Evolutionary conservation across 176 grass and related monocot genomes (phyloP).

Genomic region (Dactylis glomerata): DNA sequence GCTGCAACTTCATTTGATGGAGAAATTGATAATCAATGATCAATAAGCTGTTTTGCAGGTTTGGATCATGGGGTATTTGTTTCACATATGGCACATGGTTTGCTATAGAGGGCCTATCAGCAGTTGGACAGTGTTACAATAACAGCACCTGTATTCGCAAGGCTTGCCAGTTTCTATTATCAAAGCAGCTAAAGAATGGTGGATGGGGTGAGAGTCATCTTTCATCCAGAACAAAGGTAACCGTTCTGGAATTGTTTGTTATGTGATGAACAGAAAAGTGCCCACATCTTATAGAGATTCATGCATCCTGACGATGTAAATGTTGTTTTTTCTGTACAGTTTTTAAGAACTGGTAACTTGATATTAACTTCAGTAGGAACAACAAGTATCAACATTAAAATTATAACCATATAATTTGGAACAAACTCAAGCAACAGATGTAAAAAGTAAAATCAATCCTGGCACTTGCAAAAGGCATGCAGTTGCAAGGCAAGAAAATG

Average conservation of each 20-base stretch:
- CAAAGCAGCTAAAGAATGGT: conserved; percentile 55
- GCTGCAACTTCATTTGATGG: background rate
- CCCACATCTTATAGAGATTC: background rate
- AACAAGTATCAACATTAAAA: background rate
- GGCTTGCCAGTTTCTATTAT: conserved; percentile 63
- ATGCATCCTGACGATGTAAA: background rate
- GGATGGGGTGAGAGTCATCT: conserved; percentile 82
- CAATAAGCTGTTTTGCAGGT: conserved; percentile 42
- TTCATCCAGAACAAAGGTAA: conserved; percentile 62
- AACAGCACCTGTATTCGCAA: conserved; percentile 41
- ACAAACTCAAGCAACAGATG: background rate
- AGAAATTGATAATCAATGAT: background rate
- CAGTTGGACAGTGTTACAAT: conserved; percentile 45
- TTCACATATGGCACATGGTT: conserved; percentile 74
- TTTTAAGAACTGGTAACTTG: background rate
- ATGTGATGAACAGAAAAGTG: background rate
- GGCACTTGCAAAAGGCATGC: too few species aligned
- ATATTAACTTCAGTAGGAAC: background rate
- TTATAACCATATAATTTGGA: background rate
- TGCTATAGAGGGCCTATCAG: conserved; percentile 49
- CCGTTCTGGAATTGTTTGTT: background rate
- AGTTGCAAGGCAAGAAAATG: too few species aligned
- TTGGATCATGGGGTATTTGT: conserved; percentile 71
- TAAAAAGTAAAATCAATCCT: background rate
- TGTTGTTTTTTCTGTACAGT: background rate